Evolutionary conservation across 768 basidiomycete genomes (phyloP).

Genomic region (Termitomyces sp.): DNA sequence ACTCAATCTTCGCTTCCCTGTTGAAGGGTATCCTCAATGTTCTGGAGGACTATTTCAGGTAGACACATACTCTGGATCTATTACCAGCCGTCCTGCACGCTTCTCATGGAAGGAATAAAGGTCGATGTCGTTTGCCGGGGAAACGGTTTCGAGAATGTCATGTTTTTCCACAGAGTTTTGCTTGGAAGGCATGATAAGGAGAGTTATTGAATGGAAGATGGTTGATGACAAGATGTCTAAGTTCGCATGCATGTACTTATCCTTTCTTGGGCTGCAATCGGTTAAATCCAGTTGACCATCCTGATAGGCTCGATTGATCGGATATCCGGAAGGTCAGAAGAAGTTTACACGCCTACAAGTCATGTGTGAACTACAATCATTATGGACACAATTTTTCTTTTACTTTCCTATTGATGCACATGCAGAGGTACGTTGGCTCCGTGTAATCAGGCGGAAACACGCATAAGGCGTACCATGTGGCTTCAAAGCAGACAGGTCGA

Average conservation of each 20-base stretch:
- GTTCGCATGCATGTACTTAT: not conserved
- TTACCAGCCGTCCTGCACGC: slow-evolving; percentile 48
- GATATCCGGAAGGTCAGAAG: not conserved
- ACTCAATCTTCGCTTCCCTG: slow-evolving; percentile 51
- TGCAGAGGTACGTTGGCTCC: not conserved
- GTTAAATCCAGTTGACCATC: too few relatives aligned
- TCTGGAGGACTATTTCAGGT: not conserved
- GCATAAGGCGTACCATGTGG: not conserved
- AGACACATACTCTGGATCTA: slow-evolving; percentile 46
- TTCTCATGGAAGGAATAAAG: slow-evolving; percentile 41
- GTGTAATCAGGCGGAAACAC: not conserved
- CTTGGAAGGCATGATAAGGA: slow-evolving; percentile 5
- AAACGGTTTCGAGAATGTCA: not conserved
- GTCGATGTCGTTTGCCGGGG: slow-evolving; percentile 13
- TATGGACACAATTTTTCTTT: not conserved
- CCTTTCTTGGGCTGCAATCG: not conserved
- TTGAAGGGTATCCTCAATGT: not conserved
- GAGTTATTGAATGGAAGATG: not conserved
- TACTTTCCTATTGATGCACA: not conserved
- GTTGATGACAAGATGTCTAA: not conserved
- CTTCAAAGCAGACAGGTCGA: not conserved
- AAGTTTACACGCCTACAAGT: not conserved
- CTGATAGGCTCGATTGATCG: too few relatives aligned
- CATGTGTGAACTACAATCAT: not conserved
- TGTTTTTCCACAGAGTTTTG: slow-evolving; percentile 6